Base-by-base conservation (phyloP, 2,329 filamentous ascomycete species). In the Colletotrichum sp. region DNA sequence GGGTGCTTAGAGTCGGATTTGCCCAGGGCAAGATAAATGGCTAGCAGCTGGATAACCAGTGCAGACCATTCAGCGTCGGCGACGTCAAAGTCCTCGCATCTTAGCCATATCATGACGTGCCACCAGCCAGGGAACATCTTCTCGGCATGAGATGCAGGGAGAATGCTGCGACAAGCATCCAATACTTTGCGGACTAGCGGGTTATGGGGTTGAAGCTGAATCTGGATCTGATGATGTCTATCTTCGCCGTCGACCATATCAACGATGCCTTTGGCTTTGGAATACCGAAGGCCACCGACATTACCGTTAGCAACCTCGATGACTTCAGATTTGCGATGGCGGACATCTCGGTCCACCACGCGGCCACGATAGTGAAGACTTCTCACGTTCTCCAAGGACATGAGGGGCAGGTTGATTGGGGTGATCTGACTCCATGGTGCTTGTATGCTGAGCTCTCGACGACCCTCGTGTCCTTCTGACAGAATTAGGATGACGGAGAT, bases 361-460 rank as follows among this genome's bases (percentile, higher is more conserved):
- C 89, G 88, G 21, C 89, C 88, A 64, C 87, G 84, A 77, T 90
- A 91, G 69, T 91, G 91, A 49, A 94, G 85, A 73, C 88, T 90
- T 79, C 91, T 89, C 30, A 90, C 87, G 78, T 94, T 92, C 72
- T 92, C 89, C 26, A 92, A 83, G 75, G 89, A 88, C 24, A 95
- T 85, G 32, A 88, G 79, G 3, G 94, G 93, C 3, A 95, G 84
- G 0, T 89, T 86, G n/a, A 96, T 85, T 59, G 92, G 92, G n/a
- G 92, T 91, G 15, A 94, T 88, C 69, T 90, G 90, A 73, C 93
- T 93, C 94, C 94, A 96, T 1, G 94, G 94, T 8, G 94, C 94
- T 83, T 96, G 94, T 12, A 95, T 86, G 78, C 93, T 95, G 18
- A 96, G 84, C 80, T 94, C 92, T 63, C 91, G 90, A 34, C 90